Conservation (phyloP, 2,329 filamentous ascomycete genomes). For the Hansfordia pulvinata region DNA sequence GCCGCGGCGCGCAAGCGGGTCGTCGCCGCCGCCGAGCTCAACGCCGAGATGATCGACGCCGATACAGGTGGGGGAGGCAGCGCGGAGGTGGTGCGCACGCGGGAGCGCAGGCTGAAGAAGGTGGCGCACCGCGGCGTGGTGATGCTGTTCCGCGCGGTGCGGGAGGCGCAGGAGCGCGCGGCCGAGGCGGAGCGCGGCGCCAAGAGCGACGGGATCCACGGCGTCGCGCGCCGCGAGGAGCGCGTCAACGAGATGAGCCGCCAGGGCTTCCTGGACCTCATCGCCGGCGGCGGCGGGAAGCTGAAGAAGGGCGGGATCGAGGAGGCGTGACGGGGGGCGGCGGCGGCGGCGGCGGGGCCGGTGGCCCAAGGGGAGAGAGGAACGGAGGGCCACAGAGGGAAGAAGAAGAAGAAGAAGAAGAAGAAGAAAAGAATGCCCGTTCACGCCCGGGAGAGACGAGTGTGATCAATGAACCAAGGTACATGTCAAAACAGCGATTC, state of each 20-base stretch:
- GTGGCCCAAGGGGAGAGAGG: no score
- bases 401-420: no score
- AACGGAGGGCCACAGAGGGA: no score
- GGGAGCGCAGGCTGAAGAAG: conserved; percentile 71
- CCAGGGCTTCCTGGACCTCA: conserved; percentile 89
- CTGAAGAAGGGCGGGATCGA: conserved; percentile 45
- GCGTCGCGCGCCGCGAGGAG: conserved; percentile 68
- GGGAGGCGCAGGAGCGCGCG: conserved; percentile 82
- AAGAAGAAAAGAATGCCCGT: no score
- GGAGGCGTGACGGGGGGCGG: conserved; percentile 36
- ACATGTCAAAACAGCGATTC: conserved; percentile 1
- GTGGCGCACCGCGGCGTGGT: conserved; percentile 88
- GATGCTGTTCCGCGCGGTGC: conserved; percentile 90
- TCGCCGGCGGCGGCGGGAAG: conserved; percentile 49
- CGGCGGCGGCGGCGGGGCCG: no score
- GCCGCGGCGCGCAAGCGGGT: conserved; percentile 22
- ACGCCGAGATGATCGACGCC: conserved; percentile 7
- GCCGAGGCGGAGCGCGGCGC: conserved; percentile 60
- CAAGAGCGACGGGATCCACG: conserved; percentile 61
- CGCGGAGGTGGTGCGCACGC: conserved; percentile 42
- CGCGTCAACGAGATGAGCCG: conserved; percentile 93
- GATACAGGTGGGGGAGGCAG: conserved; percentile 20
- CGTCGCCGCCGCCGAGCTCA: not conserved
- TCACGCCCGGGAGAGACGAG: no score
- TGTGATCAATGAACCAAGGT: no score